phyloP scores from a whole-genome alignment of 495 filamentous ascomycete species.

The Pyrenula aspistea region DNA sequence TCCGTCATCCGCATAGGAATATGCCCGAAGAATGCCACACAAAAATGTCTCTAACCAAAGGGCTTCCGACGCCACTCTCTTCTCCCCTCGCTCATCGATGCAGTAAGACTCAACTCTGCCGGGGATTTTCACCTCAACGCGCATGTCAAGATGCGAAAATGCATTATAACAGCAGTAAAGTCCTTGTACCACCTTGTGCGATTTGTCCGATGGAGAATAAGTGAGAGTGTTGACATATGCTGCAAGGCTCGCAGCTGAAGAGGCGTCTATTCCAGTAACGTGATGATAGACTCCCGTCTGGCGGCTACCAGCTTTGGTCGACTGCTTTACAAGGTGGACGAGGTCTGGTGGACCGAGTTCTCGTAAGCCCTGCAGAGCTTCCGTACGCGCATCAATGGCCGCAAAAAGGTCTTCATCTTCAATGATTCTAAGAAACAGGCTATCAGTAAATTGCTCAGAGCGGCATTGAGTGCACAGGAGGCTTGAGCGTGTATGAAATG shows the following conservation, averaged over 20 bases:
- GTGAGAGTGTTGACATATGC: constrained; percentile 97
- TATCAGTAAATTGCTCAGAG: constrained; percentile 11
- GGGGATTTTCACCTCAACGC: constrained; percentile 91
- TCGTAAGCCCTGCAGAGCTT: constrained; percentile 67
- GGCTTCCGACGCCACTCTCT: constrained; percentile 78
- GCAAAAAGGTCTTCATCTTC: constrained; percentile 77
- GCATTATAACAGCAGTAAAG: constrained; percentile 99
- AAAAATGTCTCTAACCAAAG: constrained; percentile 97
- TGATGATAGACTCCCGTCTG: constrained; percentile 93
- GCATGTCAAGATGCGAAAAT: constrained; percentile 96
- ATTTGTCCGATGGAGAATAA: constrained; percentile 75
- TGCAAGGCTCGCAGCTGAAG: constrained; percentile 89
- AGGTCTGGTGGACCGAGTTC: constrained; percentile 94
- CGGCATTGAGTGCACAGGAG: no score
- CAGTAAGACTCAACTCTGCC: constrained; percentile 92
- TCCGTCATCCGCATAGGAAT: constrained; percentile 92
- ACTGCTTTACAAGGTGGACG: constrained; percentile 87
- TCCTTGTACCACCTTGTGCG: constrained; percentile 82
- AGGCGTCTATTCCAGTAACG: constrained; percentile 95
- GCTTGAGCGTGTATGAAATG: no score
- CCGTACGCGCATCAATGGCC: constrained; percentile 80
- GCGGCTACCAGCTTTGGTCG: constrained; percentile 39
- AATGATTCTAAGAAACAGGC: constrained; percentile 53
- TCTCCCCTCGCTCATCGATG: constrained; percentile 91
- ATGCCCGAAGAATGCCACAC: constrained; percentile 83